Conservation (phyloP, 192 early-diverging fungal genomes). For the Mortierella hygrophila region DNA sequence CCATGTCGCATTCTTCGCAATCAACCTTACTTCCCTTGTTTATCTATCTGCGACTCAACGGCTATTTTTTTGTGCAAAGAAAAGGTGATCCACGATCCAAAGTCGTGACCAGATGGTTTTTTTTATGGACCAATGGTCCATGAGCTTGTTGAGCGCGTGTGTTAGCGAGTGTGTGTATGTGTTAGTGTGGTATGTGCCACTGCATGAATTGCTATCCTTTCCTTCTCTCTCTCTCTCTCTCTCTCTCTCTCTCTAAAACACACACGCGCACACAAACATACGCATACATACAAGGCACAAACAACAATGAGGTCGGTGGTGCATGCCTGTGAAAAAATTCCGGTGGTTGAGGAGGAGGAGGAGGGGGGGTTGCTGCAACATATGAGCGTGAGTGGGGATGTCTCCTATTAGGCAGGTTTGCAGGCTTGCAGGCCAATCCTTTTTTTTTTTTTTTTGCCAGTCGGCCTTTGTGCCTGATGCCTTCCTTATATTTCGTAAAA, state of each 20-base stretch:
- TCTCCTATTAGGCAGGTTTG: background rate
- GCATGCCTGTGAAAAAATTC: background rate
- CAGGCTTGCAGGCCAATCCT: background rate
- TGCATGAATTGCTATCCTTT: background rate
- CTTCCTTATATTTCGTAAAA: background rate
- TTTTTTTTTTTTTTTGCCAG: background rate
- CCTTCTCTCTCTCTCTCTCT: background rate
- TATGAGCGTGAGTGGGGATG: background rate
- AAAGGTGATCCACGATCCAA: background rate
- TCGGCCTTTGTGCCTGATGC: background rate
- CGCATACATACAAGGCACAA: background rate
- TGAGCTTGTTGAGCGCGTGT: background rate
- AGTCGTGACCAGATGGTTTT: background rate
- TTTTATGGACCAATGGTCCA: background rate
- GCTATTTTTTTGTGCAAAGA: background rate
- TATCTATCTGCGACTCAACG: slow-evolving; percentile 2
- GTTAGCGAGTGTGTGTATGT: background rate
- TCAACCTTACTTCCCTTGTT: background rate
- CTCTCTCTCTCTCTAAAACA: background rate
- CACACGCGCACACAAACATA: background rate
- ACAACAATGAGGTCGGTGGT: background rate
- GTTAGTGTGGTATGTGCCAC: background rate
- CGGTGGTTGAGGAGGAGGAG: background rate
- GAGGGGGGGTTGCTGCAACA: background rate
- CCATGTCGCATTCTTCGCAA: background rate